Base-by-base conservation (phyloP, 2,329 filamentous ascomycete genomes). In the Canariomyces notabilis region DNA sequence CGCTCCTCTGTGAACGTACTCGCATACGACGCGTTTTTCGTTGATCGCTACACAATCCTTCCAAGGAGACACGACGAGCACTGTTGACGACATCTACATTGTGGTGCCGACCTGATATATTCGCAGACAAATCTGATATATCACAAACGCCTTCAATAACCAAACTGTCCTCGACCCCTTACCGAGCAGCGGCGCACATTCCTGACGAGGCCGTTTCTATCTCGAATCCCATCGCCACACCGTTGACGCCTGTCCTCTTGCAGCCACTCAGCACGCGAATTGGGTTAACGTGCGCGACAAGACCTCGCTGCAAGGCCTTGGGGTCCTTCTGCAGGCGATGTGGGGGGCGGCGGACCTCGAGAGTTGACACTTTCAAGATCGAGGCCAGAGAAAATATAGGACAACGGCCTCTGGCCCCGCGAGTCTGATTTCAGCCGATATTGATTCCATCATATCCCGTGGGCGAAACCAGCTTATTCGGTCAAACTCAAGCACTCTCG, bases 251-350 rank as follows among this genome's bases (percentile, higher is more conserved):
- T 34, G 20, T 43, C 18, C 16, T 23, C 15, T n/a, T 41, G 37
- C 38, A 37, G 22, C 20, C 29, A 37, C 19, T 26, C 39, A 16
- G 19, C 21, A 38, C 26, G 31, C 42, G 36, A 32, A 48, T 23
- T 35, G 38, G 38, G 38, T 22, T 19, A 6, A 31, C 20, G 40
- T 36, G 32, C 37, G 31, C 48, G 37, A 48, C 44, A 49, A 47
- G 44, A 48, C 45, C 52, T 61, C 60, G 57, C 53, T 54, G 44
- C 59, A 50, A 57, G 62, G 53, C 60, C 57, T 48, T 42, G 52
- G 46, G 56, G 63, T 61, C 64, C n/a, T 59, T 64, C 57, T 55
- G 61, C 57, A 65, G 68, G 69, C 66, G 67, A 72, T 72, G 71
- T 61, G 67, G 70, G 69, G 65, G 64, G 65, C 64, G 64, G 66